A percentile compares a stretch with the other conserved stretches of the same genome.
Evolutionary conservation across 306 rosid genomes (phyloP).

Genomic region (Vigna mungo): DNA sequence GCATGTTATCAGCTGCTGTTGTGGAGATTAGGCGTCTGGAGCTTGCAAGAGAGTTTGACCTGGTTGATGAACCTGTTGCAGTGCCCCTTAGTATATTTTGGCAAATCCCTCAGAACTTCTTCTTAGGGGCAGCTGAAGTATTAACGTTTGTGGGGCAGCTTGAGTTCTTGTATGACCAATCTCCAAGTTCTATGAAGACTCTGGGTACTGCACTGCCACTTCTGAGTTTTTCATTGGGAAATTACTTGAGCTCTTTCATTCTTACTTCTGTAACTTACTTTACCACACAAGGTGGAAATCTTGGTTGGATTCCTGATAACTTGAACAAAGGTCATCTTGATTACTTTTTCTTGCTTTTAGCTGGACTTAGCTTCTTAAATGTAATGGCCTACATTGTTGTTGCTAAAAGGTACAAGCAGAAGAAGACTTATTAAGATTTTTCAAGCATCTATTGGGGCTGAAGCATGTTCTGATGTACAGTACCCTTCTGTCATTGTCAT

Average conservation of each 20-base stretch:
- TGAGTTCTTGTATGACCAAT: conserved; percentile 90
- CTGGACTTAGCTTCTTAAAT: conserved; percentile 78
- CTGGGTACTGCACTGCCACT: conserved; percentile 75
- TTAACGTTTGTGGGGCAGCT: conserved; percentile 80
- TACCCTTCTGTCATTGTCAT: neutral
- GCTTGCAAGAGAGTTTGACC: conserved; percentile 66
- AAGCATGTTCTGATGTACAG: conserved; percentile 15
- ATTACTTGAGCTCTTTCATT: conserved; percentile 82
- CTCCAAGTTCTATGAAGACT: conserved; percentile 87
- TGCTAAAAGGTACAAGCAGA: conserved; percentile 67
- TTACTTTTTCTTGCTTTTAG: conserved; percentile 83
- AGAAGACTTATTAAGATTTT: conserved; percentile 59
- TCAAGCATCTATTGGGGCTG: neutral
- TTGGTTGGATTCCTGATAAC: conserved; percentile 90
- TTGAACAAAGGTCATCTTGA: conserved; percentile 84
- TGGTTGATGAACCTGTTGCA: conserved; percentile 63
- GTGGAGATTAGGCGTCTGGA: conserved; percentile 73
- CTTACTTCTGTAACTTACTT: conserved; percentile 78
- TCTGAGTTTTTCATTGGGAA: conserved; percentile 70
- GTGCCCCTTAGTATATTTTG: conserved; percentile 78
- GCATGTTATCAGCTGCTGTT: conserved; percentile 88
- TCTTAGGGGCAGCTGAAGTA: conserved; percentile 83
- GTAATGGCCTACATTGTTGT: conserved; percentile 56
- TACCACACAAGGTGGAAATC: conserved; percentile 65
- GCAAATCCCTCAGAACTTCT: conserved; percentile 90